Base-by-base conservation (phyloP, 1,139 yeast genomes). In the Yamadazyma taylorii region DNA sequence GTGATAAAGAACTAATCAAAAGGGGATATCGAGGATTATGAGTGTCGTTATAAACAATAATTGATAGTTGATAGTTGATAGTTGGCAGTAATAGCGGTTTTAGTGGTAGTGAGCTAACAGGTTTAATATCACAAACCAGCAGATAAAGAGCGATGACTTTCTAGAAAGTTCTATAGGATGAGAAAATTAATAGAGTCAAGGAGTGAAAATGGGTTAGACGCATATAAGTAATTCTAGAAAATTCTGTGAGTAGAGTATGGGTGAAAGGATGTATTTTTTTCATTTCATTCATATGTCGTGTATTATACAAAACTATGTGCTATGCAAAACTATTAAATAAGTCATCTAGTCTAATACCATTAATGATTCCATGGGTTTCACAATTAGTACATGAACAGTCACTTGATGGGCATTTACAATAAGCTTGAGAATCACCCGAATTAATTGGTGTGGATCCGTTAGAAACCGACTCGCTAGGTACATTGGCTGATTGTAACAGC, bases 371-470 rank as follows among this genome's bases (percentile, higher is more conserved):
- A 50, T 78, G 83, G 2, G 68, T 58, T 40, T 69, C 79, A 56
- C 82, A 78, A 45, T 76, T 73, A 26, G 63, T 56, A 50, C 83
- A 78, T 24, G 63, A 71, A 52, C 83, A 78, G 4, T 63, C 60
- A 24, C 69, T 69, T 1, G 64, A 58, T 0, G 71, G 59, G 55
- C 83, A 78, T 4, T 53, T 46, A 45, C 82, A 77, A n/a, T n/a
- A n/a, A n/a, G n/a, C n/a, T n/a, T n/a, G n/a, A n/a, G n/a, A n/a
- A n/a, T n/a, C n/a, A n/a, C n/a, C n/a, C n/a, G n/a, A n/a, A n/a
- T n/a, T n/a, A n/a, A n/a, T n/a, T n/a, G n/a, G n/a, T n/a, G n/a
- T n/a, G n/a, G n/a, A n/a, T n/a, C n/a, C n/a, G 19, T 8, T 14
- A 10, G 5, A 5, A 19, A 19, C 5, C 8, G 21, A 19, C 5